Evolutionary conservation across 2,329 filamentous ascomycete genomes (phyloP).

Genomic region (Onygenales sp.): DNA sequence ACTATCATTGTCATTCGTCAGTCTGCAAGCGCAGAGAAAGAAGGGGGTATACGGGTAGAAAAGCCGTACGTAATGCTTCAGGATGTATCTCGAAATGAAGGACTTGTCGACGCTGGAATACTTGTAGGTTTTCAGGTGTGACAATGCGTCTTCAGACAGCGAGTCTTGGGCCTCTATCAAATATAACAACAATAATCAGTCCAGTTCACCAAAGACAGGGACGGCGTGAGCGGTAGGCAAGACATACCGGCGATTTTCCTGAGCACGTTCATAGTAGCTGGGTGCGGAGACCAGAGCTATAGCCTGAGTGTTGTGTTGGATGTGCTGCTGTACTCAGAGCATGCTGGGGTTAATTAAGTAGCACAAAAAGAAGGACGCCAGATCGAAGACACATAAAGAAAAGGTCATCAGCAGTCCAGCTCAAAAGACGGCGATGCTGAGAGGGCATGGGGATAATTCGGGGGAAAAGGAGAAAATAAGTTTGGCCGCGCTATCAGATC

Average conservation of each 20-base stretch:
- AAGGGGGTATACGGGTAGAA: constrained; percentile 4
- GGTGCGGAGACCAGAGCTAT: neutral
- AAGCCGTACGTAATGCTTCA: constrained; percentile 79
- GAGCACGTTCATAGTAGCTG: constrained; percentile 2
- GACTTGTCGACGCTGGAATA: constrained; percentile 97
- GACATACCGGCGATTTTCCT: constrained; percentile 3
- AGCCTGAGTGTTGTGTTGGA: neutral
- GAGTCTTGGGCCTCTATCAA: constrained; percentile 38
- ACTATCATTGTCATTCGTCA: constrained; percentile 46
- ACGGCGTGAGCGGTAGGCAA: neutral
- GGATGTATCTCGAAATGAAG: constrained; percentile 82
- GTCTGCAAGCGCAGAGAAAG: constrained; percentile 4
- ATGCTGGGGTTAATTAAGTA: neutral
- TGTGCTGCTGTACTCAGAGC: neutral
- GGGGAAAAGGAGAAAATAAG: neutral
- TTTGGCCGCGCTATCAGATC: neutral
- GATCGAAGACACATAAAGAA: neutral
- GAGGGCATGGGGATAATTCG: neutral
- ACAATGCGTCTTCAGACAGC: constrained; percentile 80
- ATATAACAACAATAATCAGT: neutral
- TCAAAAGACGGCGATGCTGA: neutral
- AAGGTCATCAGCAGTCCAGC: neutral
- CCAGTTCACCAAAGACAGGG: neutral
- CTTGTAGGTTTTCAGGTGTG: constrained; percentile 90
- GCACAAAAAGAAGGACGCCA: neutral